Evolutionary conservation across 2,329 filamentous ascomycete species (phyloP).

Genomic region (Arachnopeziza araneosa): DNA sequence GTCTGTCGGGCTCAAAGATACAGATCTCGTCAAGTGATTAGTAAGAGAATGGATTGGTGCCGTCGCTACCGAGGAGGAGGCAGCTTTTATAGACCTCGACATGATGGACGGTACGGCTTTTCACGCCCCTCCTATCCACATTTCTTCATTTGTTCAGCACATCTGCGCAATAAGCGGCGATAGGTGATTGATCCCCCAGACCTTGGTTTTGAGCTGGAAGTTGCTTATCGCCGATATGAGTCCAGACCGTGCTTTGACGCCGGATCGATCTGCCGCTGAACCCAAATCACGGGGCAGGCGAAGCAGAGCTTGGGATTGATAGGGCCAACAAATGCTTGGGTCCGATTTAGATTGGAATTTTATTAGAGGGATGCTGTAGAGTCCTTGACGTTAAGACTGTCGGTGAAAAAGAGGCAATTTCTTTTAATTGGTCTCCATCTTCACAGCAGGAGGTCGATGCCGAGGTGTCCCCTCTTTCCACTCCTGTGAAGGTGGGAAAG

Average conservation of each 20-base stretch:
- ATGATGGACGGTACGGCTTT: constrained; percentile 11
- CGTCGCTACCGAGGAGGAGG: constrained; percentile 16
- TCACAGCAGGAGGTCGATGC: neutral
- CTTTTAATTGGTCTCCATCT: neutral
- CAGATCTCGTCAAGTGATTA: constrained; percentile 20
- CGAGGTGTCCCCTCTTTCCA: neutral
- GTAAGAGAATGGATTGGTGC: constrained; percentile 20
- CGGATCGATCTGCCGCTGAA: neutral
- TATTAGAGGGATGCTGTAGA: neutral
- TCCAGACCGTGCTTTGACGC: no score
- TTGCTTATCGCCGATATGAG: neutral
- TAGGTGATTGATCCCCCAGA: neutral
- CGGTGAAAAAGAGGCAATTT: neutral
- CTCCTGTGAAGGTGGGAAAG: neutral
- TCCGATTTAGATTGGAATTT: neutral
- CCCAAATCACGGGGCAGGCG: neutral
- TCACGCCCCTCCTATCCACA: neutral
- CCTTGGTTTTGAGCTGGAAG: neutral
- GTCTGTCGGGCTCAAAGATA: constrained; percentile 16
- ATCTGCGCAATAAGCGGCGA: neutral
- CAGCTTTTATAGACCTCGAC: constrained; percentile 16
- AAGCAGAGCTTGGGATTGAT: neutral
- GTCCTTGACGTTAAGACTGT: neutral
- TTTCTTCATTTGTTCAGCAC: neutral
- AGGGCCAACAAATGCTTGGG: neutral